Conservation (phyloP, 163 green algal species). For the Chlamydomonas reinhardtii region DNA sequence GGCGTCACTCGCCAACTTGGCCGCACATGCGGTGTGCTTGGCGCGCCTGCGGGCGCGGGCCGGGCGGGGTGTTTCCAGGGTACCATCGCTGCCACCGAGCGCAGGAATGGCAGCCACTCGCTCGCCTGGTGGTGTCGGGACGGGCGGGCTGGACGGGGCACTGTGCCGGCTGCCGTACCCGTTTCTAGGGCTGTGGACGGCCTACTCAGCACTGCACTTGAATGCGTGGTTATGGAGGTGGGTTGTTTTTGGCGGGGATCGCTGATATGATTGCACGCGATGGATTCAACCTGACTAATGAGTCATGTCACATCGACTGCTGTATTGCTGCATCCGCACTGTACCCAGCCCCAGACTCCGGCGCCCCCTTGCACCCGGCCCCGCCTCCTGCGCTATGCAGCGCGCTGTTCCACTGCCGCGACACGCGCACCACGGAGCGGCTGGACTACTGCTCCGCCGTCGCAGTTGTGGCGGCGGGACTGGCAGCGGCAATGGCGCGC, state of each 20-base stretch:
- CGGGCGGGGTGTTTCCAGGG: neutral
- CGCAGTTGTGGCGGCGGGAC: constrained; percentile 61
- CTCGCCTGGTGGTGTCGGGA: no score
- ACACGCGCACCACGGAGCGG: constrained; percentile 79
- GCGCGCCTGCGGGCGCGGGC: neutral
- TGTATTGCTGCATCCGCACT: no score
- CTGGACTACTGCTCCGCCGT: constrained; percentile 86
- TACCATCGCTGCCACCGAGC: no score
- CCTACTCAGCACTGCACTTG: constrained; percentile 35
- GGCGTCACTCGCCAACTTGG: constrained; percentile 81
- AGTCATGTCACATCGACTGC: no score
- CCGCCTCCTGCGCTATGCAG: no score
- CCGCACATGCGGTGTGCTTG: constrained; percentile 62
- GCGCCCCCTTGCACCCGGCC: no score
- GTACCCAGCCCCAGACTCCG: no score
- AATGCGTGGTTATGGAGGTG: constrained; percentile 73
- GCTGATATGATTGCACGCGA: no score
- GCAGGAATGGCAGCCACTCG: no score
- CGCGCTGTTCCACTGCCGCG: constrained; percentile 83
- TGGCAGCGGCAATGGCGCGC: constrained; percentile 49
- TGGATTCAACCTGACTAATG: no score
- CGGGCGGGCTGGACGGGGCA: no score
- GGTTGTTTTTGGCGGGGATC: no score
- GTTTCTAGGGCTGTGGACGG: neutral
- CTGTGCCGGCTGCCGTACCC: neutral